phyloP scores from a whole-genome alignment of 495 filamentous ascomycete species.

The Aspergillus mulundensis region DNA sequence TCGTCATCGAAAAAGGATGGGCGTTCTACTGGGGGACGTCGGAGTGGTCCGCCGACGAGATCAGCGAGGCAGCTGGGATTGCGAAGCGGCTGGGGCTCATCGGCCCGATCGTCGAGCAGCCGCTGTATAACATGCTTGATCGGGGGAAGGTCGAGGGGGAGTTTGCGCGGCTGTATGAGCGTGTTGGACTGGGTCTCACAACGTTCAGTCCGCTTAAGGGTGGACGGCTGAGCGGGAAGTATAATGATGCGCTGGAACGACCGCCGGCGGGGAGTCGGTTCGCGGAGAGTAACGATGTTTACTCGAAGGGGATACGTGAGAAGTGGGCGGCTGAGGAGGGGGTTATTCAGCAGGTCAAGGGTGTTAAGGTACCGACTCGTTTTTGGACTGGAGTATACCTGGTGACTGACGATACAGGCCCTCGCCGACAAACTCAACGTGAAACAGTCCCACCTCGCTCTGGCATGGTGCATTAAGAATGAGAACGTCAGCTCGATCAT shows the following conservation, averaged over 20 bases:
- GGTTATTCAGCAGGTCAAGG: conserved; percentile 23
- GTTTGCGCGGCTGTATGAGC: conserved; percentile 61
- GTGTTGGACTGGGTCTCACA: conserved; percentile 66
- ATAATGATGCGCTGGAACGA: conserved; percentile 53
- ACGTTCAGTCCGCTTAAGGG: conserved; percentile 68
- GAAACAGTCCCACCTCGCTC: conserved; percentile 60
- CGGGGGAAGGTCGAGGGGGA: conserved; percentile 73
- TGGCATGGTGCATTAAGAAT: conserved; percentile 80
- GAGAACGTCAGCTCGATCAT: conserved; percentile 70
- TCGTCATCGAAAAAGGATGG: conserved; percentile 70
- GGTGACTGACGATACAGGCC: conserved; percentile 40
- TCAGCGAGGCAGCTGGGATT: conserved; percentile 67
- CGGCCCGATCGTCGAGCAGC: conserved; percentile 80
- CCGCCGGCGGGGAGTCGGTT: conserved; percentile 36
- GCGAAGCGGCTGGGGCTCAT: conserved; percentile 74
- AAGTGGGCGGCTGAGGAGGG: conserved; percentile 21
- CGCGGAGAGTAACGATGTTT: conserved; percentile 38
- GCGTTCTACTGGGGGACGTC: conserved; percentile 91
- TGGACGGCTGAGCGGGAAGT: conserved; percentile 78
- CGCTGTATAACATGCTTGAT: conserved; percentile 73
- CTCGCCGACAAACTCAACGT: conserved; percentile 66
- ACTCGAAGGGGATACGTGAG: conserved; percentile 28
- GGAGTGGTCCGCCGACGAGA: conserved; percentile 81
- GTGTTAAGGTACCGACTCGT: conserved; percentile 17
- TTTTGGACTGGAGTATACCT: no score